Base-by-base conservation (phyloP, 805 yeast genomes). In the Candida chauliodis region DNA sequence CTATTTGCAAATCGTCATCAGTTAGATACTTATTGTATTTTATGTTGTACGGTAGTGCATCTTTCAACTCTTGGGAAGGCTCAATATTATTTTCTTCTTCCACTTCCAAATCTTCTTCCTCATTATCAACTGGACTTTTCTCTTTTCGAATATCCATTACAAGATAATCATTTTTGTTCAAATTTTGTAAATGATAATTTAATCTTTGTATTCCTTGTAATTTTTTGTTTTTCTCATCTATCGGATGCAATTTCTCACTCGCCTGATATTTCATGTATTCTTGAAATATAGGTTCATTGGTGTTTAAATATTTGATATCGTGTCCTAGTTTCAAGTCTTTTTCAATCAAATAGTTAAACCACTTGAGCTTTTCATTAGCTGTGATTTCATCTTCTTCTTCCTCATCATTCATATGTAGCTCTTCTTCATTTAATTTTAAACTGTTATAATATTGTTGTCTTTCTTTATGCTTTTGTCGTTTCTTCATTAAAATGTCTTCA, bases 391-490 rank as follows among this genome's bases (percentile, higher is more conserved):
- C 51, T 14, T 49, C 53, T 14, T 48, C 51, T 8, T 49, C 54
- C 9, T 49, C 55, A 8, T 40, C 47, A 14, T 46, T 40, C 16
- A 45, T 50, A 16, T 40, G 30, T n/a, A 16, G 10, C 11, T 37
- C 29, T 2, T 24, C 39, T 26, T 45, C 49, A 30, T 55, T 56
- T 26, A 56, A 53, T 31, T 61, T 61, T 31, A 65, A 50, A 38
- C 61, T 66, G 41, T 64, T 66, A 43, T 63, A 64, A 43, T 51
- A 65, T 43, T 66, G 69, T 43, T 65, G 71, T 15, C 61, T 57
- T 44, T 65, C 67, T 30, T 60, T 56, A 33, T 62, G 49, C 25
- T 63, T 56, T 38, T 56, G 56, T 39, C 59, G 58, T 38, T 57
- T 54, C 23, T 60, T 68, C 38, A 63, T 64, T 37, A 56, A 65